phyloP scores from a whole-genome alignment of 768 basidiomycete genomes.

The Suillus tomentosus region DNA sequence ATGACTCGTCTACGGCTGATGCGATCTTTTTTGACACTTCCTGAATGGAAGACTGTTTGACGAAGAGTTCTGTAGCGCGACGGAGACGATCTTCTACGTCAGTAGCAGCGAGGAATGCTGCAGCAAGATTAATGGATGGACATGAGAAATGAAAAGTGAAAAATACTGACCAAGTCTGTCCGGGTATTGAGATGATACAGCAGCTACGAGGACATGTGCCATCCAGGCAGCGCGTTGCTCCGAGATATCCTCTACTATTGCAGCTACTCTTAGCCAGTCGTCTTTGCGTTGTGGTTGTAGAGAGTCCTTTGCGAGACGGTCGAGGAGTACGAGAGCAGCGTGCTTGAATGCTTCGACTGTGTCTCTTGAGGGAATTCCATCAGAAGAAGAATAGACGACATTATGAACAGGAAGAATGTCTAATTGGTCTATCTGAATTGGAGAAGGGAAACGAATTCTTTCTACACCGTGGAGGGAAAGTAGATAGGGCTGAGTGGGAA shows the following conservation, averaged over 20 bases:
- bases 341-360: conserved; percentile 68
- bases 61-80: conserved; percentile 68
- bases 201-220: conserved; percentile 73
- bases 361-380: conserved; percentile 51
- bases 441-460: conserved; percentile 56
- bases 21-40: conserved; percentile 84
- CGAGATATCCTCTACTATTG: conserved; percentile 73
- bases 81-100: conserved; percentile 64
- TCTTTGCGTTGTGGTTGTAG: conserved; percentile 55
- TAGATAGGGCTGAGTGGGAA: conserved; percentile 57
- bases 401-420: conserved; percentile 41
- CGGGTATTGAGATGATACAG: conserved; percentile 56
- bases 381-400: conserved; percentile 48
- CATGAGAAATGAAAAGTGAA: conserved; percentile 6
- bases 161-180: conserved; percentile 67
- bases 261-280: conserved; percentile 66
- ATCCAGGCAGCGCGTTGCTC: conserved; percentile 68
- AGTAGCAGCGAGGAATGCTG: conserved; percentile 63
- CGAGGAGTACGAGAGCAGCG: conserved; percentile 65
- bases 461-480: conserved; percentile 74
- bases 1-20: conserved; percentile 75
- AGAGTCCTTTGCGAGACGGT: conserved; percentile 54
- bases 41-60: conserved; percentile 74
- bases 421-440: conserved; percentile 34
- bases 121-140: not conserved